A percentile compares a stretch with the other conserved stretches of the same genome.
phyloP scores from a whole-genome alignment of 176 grass and related monocot genomes.

The Dactylis glomerata region DNA sequence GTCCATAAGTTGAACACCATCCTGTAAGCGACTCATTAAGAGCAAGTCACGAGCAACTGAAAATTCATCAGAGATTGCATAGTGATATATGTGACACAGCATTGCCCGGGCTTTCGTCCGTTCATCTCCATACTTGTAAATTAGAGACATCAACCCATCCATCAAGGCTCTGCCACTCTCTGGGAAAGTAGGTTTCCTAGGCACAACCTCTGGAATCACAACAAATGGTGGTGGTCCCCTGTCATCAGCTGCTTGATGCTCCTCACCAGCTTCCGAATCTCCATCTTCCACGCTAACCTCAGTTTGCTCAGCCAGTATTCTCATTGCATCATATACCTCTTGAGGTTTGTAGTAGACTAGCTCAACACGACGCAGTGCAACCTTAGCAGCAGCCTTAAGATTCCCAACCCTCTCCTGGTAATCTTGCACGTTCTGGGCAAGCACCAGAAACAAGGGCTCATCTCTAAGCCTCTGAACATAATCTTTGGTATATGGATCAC shows the following conservation, averaged over 20 bases:
- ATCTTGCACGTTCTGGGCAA: constrained; percentile 91
- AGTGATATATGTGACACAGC: constrained; percentile 98
- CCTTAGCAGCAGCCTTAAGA: constrained; percentile 72
- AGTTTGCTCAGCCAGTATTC: constrained; percentile 68
- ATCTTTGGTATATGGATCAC: constrained; percentile 84
- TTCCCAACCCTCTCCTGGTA: constrained; percentile 74
- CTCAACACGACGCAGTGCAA: constrained; percentile 79
- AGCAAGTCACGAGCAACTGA: constrained; percentile 82
- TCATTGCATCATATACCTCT: constrained; percentile 94
- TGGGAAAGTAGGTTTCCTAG: constrained; percentile 81
- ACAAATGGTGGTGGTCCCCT: constrained; percentile 64
- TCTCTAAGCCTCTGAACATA: constrained; percentile 95
- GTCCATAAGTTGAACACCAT: constrained; percentile 93
- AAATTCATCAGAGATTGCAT: constrained; percentile 90
- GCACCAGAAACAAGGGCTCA: constrained; percentile 82
- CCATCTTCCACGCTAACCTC: constrained; percentile 44
- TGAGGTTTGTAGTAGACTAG: constrained; percentile 96
- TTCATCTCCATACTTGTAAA: constrained; percentile 95
- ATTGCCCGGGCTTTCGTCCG: constrained; percentile 94
- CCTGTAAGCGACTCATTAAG: constrained; percentile 96
- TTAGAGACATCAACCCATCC: constrained; percentile 77
- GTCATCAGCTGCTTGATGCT: constrained; percentile 41
- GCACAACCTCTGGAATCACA: constrained; percentile 75
- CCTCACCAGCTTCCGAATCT: constrained; percentile 44
- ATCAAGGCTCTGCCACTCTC: constrained; percentile 76